These are phyloP conservation scores for Penicillium waksmanii DNA, from an alignment of 495 filamentous ascomycete species.

Conservation along the genomic window DNA sequence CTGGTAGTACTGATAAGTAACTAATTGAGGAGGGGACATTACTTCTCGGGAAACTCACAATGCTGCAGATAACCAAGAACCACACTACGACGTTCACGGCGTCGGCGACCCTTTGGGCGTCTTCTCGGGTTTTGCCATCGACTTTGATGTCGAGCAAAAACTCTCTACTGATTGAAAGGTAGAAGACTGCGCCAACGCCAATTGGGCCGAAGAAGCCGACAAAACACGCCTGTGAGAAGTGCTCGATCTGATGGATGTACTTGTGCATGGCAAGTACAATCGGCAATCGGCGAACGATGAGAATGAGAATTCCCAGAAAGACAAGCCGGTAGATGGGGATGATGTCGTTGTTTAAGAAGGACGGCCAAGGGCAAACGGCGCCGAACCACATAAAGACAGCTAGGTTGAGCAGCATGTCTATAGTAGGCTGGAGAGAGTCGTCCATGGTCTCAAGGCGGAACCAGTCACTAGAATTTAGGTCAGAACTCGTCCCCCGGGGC, in stretches of 20 bases:
- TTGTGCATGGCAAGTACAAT: slow-evolving; percentile 74
- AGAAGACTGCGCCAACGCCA: slow-evolving; percentile 91
- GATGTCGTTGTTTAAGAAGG: slow-evolving; percentile 67
- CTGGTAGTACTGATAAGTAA: slow-evolving; percentile 43
- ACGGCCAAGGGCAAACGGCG: slow-evolving; percentile 80
- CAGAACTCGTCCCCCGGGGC: slow-evolving; percentile 8
- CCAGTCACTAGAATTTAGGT: slow-evolving; percentile 64
- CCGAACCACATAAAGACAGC: slow-evolving; percentile 92
- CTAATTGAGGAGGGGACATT: too few relatives aligned
- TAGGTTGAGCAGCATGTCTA: slow-evolving; percentile 86
- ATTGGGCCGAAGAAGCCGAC: slow-evolving; percentile 95
- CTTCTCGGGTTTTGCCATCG: slow-evolving; percentile 62
- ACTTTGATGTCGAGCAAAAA: slow-evolving; percentile 60
- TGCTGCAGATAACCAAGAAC: slow-evolving; percentile 85
- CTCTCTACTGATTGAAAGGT: slow-evolving; percentile 77
- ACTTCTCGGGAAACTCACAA: slow-evolving; percentile 58
- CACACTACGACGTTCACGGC: slow-evolving; percentile 74
- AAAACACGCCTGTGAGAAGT: slow-evolving; percentile 72
- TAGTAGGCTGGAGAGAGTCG: slow-evolving; percentile 87
- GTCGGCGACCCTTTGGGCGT: slow-evolving; percentile 67
- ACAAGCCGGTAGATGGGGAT: slow-evolving; percentile 79
- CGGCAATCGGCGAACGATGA: slow-evolving; percentile 79
- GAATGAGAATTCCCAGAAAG: slow-evolving; percentile 76
- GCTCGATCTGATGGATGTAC: slow-evolving; percentile 79
- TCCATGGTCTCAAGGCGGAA: slow-evolving; percentile 87